A percentile compares a stretch with the other conserved stretches of the same genome.
Evolutionary conservation across 2,329 filamentous ascomycete genomes (phyloP).

Genomic region (Aspergillus fijiensis): DNA sequence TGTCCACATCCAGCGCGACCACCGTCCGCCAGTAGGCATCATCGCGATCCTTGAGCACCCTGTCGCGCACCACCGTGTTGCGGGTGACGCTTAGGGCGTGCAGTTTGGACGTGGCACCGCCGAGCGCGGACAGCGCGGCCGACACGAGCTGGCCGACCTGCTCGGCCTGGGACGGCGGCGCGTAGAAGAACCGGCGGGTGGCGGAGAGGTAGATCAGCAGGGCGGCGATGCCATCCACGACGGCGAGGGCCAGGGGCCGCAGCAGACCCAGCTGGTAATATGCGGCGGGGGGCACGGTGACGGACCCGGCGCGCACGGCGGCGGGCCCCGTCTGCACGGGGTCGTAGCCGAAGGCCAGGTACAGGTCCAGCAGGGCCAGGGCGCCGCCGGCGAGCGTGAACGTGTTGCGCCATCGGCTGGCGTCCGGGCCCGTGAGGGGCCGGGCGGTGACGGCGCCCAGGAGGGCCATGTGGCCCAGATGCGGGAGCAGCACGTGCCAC

Average conservation of each 20-base stretch:
- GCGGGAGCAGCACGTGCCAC: conserved; percentile 65
- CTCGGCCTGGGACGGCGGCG: conserved; percentile 61
- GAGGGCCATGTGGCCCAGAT: conserved; percentile 72
- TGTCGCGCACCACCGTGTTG: conserved; percentile 76
- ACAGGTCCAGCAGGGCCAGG: conserved; percentile 65
- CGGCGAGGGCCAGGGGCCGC: conserved; percentile 64
- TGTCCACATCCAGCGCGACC: conserved; percentile 49
- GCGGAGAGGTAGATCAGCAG: conserved; percentile 70
- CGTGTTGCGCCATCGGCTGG: conserved; percentile 66
- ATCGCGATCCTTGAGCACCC: conserved; percentile 63
- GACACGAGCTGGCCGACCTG: conserved; percentile 59
- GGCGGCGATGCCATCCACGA: conserved; percentile 64
- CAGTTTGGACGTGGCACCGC: conserved; percentile 63
- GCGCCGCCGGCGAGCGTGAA: conserved; percentile 64
- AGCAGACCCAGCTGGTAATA: conserved; percentile 52
- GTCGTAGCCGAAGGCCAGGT: conserved; percentile 64
- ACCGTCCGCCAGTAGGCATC: conserved; percentile 70
- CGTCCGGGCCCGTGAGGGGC: conserved; percentile 62
- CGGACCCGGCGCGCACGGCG: conserved; percentile 56
- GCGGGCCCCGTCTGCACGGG: conserved; percentile 55
- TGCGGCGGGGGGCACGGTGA: conserved; percentile 56
- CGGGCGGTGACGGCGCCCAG: conserved; percentile 73
- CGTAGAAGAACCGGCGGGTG: conserved; percentile 75
- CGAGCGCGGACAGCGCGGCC: conserved; percentile 55
- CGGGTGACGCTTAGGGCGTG: conserved; percentile 71